phyloP scores from a whole-genome alignment of 2,329 filamentous ascomycete species.

The Phaeomoniella chlamydospora region DNA sequence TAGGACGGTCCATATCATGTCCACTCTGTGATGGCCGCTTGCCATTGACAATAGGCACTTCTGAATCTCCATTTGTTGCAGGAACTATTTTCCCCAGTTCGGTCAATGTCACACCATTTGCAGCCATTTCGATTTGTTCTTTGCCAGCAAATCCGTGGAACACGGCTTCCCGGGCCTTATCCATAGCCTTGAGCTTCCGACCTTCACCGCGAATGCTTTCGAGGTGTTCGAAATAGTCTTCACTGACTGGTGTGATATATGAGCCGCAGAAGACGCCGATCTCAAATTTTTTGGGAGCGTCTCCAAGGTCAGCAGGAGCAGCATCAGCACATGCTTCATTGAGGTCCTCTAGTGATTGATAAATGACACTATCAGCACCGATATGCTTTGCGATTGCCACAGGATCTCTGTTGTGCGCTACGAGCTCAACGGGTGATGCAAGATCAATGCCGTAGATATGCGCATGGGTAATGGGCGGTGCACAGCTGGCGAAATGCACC shows the following conservation, averaged over 20 bases:
- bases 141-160: constrained; percentile 46
- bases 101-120: constrained; percentile 45
- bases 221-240: constrained; percentile 70
- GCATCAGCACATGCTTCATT: constrained; percentile 63
- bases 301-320: constrained; percentile 39
- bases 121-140: constrained; percentile 46
- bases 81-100: constrained; percentile 42
- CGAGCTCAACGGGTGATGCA: constrained; percentile 55
- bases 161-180: constrained; percentile 50
- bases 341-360: constrained; percentile 65
- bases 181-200: constrained; percentile 50
- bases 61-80: constrained; percentile 15
- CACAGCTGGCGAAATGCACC: constrained; percentile 71
- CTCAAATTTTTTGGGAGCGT: constrained; percentile 54
- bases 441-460: constrained; percentile 79
- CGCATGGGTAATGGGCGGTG: constrained; percentile 68
- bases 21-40: constrained; percentile 10
- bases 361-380: constrained; percentile 63
- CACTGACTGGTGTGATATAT: constrained; percentile 67
- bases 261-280: constrained; percentile 83
- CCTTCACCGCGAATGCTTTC: constrained; percentile 58
- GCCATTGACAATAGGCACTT: constrained; percentile 12
- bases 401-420: constrained; percentile 52
- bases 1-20: constrained; percentile 19
- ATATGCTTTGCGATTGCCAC: constrained; percentile 51